phyloP scores from a whole-genome alignment of 192 early-diverging fungal genomes.

The Gonapodya prolifera region DNA sequence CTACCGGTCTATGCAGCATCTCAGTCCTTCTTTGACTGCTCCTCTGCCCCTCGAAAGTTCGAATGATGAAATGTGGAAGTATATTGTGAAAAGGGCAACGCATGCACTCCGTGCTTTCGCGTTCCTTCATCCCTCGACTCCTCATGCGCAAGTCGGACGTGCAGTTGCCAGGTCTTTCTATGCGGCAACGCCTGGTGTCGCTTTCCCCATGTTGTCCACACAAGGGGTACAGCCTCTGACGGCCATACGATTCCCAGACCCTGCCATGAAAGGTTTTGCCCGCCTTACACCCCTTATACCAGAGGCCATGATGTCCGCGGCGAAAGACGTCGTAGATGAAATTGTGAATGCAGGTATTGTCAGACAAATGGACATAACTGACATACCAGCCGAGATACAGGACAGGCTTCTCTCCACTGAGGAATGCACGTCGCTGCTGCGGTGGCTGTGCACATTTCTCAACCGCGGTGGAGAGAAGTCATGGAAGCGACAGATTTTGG shows the following conservation, averaged over 20 bases:
- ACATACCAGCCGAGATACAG: constrained; percentile 54
- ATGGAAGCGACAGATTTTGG: constrained; percentile 17
- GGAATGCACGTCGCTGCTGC: constrained; percentile 54
- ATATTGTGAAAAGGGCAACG: neutral
- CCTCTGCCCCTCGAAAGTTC: neutral
- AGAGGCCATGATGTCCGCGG: neutral
- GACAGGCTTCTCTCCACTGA: constrained; percentile 30
- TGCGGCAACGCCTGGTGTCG: neutral
- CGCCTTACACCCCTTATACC: neutral
- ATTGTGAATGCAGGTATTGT: constrained; percentile 33
- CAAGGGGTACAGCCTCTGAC: constrained; percentile 41
- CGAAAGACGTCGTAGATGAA: constrained; percentile 27
- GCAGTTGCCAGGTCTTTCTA: constrained; percentile 42
- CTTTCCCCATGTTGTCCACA: constrained; percentile 50
- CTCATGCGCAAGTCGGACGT: constrained; percentile 34
- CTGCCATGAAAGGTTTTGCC: constrained; percentile 3
- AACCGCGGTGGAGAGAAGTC: constrained; percentile 6
- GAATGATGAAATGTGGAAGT: neutral
- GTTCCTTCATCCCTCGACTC: neutral
- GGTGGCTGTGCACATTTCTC: constrained; percentile 60
- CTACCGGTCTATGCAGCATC: constrained; percentile 7
- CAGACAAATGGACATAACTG: constrained; percentile 34
- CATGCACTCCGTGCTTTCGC: neutral
- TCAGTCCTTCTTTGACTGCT: neutral
- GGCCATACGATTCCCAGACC: constrained; percentile 47